Percentiles rank a stretch among this genome's conserved stretches.
phyloP scores from a whole-genome alignment of 2,329 filamentous ascomycete species.

The Cladosporium velox region DNA sequence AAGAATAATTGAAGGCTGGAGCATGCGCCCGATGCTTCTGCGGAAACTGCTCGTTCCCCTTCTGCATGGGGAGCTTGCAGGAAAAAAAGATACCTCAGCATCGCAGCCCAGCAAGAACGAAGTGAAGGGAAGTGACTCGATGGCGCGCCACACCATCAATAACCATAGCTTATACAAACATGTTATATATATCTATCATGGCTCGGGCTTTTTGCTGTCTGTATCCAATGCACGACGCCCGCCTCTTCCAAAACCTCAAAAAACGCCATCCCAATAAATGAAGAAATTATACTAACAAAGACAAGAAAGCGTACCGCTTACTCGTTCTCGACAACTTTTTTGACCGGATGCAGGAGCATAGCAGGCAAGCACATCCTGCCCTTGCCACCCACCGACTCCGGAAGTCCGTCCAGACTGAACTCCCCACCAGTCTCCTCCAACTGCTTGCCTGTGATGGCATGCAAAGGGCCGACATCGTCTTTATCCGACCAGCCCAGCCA shows the following conservation, averaged over 20 bases:
- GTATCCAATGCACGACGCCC: not conserved
- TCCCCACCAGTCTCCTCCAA: constrained; percentile 37
- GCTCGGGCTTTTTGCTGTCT: not conserved
- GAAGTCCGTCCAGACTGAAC: constrained; percentile 35
- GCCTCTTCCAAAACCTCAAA: not conserved
- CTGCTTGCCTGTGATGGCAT: constrained; percentile 56
- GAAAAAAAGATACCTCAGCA: not conserved
- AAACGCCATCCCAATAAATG: not conserved
- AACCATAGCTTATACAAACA: not conserved
- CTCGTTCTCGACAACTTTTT: constrained; percentile 48
- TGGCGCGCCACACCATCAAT: not conserved
- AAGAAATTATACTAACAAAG: not conserved
- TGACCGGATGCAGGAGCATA: constrained; percentile 53
- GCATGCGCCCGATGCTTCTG: too few species aligned
- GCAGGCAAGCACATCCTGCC: constrained; percentile 52
- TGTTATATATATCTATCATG: not conserved
- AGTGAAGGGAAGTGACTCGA: not conserved
- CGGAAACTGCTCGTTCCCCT: too few species aligned
- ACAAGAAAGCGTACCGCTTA: not conserved
- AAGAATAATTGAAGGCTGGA: too few species aligned
- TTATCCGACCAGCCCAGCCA: constrained; percentile 84
- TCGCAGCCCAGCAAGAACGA: not conserved
- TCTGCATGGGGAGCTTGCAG: too few species aligned
- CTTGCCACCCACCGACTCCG: constrained; percentile 55
- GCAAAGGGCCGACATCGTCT: constrained; percentile 75